Percentiles rank a stretch among this genome's conserved stretches.
These are phyloP conservation scores for Ustilago crameri DNA, from an alignment of 1,284 basidiomycete genomes.

Conservation along the genomic window DNA sequence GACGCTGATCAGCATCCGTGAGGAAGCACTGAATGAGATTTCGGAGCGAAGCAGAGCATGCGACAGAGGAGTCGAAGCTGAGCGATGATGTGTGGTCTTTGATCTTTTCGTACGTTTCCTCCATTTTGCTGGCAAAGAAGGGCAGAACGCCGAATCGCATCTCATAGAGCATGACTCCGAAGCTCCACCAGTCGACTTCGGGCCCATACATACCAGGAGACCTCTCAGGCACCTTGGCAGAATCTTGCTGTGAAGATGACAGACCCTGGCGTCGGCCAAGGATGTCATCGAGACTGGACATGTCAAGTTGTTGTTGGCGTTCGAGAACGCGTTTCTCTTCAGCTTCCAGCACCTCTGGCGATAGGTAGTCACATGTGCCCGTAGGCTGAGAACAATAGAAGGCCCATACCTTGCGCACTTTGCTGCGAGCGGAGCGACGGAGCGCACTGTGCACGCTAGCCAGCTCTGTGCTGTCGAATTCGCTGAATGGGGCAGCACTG, in stretches of 20 bases:
- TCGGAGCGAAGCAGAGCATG: conserved; percentile 32
- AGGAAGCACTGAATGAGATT: conserved; percentile 49
- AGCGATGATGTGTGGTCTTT: conserved; percentile 54
- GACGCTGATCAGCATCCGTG: conserved; percentile 31
- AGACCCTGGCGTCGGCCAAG: conserved; percentile 15
- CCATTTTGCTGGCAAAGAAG: conserved; percentile 62
- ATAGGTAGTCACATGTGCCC: conserved; percentile 67
- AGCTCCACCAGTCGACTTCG: conserved; percentile 67
- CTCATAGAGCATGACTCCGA: conserved; percentile 66
- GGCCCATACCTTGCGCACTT: conserved; percentile 52
- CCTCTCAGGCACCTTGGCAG: conserved; percentile 6
- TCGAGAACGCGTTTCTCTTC: conserved; percentile 56
- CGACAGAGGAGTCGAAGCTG: conserved; percentile 31
- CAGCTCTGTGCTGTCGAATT: conserved; percentile 18
- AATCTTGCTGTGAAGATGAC: background rate
- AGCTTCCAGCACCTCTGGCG: conserved; percentile 64
- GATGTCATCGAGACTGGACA: conserved; percentile 29
- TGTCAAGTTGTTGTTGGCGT: conserved; percentile 28
- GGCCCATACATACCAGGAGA: conserved; percentile 63
- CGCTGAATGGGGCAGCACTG: conserved; percentile 63
- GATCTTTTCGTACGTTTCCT: conserved; percentile 64
- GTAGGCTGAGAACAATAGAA: conserved; percentile 62
- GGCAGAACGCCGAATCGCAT: conserved; percentile 63
- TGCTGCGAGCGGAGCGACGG: background rate
- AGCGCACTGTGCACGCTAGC: background rate